Base-by-base conservation (phyloP, 148 eudicot species). In the Rhododendron kiyosumense region DNA sequence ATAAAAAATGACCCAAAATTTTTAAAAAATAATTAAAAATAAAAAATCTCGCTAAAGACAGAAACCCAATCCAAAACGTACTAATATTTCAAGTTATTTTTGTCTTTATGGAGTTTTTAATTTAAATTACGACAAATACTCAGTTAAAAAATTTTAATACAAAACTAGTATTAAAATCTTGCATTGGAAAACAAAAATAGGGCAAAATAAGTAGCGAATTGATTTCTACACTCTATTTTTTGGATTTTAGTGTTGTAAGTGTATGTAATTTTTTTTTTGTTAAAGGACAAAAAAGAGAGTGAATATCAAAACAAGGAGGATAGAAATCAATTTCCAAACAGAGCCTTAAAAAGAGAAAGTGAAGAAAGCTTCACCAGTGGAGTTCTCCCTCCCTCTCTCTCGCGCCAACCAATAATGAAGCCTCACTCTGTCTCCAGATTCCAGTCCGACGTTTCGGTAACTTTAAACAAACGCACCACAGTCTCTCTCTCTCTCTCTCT, bases 251-350 rank as follows among this genome's bases (percentile, higher is more conserved):
- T 41, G 45, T 41, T 41, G 45, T 6, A 41, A 41, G 8, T 6
- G 45, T 5, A 5, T 6, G 7, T 41, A 41, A 6, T 41, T 41
- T 4, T 36, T 38, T 38, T 41, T 41, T 41, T 41, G 45, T 8
- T 41, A 41, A 41, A 41, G 0, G 45, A 41, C 7, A 41, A 41
- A 41, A 41, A 41, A 6, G 0, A 0, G 45, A 1, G 8, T 6
- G 0, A 0, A 41, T 41, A 41, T 41, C 0, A 0, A 41, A 41
- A 41, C 6, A 6, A 0, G 0, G 7, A 5, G 45, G 0, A 1
- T 41, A 41, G 45, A 41, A 41, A 38, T 38, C 6, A 41, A 41
- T 41, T 4, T 17, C 61, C 61, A 54, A 54, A 54, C 61, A 17
- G 61, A 5, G 61, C 61, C 61, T 54, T 15, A 13, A 51, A 49